Percentiles rank a stretch among this genome's conserved stretches.
Evolutionary conservation across 495 filamentous ascomycete species (phyloP).

Genomic region (Penicillium crystallinum): DNA sequence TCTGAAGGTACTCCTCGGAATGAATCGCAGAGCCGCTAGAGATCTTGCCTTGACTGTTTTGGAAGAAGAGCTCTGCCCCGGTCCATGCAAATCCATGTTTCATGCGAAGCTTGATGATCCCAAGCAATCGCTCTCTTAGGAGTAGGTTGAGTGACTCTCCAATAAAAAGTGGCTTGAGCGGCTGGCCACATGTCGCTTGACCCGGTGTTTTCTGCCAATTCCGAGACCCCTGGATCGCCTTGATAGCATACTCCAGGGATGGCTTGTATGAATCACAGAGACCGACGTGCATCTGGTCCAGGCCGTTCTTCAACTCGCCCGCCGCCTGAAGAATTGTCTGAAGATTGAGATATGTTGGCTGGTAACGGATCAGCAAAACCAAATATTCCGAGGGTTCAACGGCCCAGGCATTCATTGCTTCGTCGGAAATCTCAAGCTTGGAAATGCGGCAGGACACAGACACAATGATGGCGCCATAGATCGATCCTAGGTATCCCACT

Average conservation of each 20-base stretch:
- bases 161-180: slow-evolving; percentile 57
- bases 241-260: slow-evolving; percentile 32
- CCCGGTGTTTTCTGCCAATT: background rate
- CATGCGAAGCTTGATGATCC: slow-evolving; percentile 56
- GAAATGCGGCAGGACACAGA: slow-evolving; percentile 57
- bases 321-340: slow-evolving; percentile 39
- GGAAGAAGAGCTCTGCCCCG: slow-evolving; percentile 58
- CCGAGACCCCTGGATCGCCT: slow-evolving; percentile 39
- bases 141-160: slow-evolving; percentile 66
- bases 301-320: background rate
- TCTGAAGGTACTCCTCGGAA: slow-evolving; percentile 8
- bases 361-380: slow-evolving; percentile 69
- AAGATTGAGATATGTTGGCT: slow-evolving; percentile 50
- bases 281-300: slow-evolving; percentile 41
- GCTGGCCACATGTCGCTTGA: background rate
- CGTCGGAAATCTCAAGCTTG: slow-evolving; percentile 70
- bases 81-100: slow-evolving; percentile 57
- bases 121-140: slow-evolving; percentile 61
- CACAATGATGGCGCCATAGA: slow-evolving; percentile 54
- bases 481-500: slow-evolving; percentile 56
- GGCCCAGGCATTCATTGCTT: slow-evolving; percentile 74
- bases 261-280: slow-evolving; percentile 49
- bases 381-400: slow-evolving; percentile 63
- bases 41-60: slow-evolving; percentile 36
- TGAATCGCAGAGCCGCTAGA: background rate